phyloP scores from a whole-genome alignment of 1,284 basidiomycete species.

The Earliella scabrosa region DNA sequence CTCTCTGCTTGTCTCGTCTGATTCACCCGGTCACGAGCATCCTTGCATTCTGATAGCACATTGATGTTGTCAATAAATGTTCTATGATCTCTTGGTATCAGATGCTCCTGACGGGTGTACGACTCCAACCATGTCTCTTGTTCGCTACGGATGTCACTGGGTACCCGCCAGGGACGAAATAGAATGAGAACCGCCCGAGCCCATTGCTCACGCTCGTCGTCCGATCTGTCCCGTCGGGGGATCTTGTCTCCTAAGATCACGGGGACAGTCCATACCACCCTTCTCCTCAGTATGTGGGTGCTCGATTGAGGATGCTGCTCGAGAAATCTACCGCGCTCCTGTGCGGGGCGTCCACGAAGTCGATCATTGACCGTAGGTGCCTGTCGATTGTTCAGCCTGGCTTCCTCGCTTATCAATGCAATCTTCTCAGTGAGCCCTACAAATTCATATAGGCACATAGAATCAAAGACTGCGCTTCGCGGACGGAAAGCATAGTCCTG shows the following conservation, averaged over 20 bases:
- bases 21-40: not conserved
- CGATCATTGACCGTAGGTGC: too few relatives aligned
- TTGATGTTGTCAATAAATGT: not conserved
- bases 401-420: not conserved
- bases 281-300: not conserved
- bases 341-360: not conserved
- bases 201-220: not conserved
- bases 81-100: not conserved
- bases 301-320: not conserved
- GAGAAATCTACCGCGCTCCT: not conserved
- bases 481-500: constrained; percentile 1
- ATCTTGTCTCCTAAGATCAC: not conserved
- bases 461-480: not conserved
- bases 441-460: constrained; percentile 1
- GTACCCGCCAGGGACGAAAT: not conserved
- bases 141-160: not conserved
- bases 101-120: not conserved
- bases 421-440: constrained; percentile 2
- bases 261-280: not conserved
- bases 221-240: not conserved
- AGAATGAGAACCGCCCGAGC: constrained; percentile 1
- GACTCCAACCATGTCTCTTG: not conserved
- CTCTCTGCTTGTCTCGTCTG: not conserved
- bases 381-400: not conserved
- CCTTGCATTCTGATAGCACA: constrained; percentile 3